phyloP scores from a whole-genome alignment of 441 rosid genomes.

The Gossypium lobatum region DNA sequence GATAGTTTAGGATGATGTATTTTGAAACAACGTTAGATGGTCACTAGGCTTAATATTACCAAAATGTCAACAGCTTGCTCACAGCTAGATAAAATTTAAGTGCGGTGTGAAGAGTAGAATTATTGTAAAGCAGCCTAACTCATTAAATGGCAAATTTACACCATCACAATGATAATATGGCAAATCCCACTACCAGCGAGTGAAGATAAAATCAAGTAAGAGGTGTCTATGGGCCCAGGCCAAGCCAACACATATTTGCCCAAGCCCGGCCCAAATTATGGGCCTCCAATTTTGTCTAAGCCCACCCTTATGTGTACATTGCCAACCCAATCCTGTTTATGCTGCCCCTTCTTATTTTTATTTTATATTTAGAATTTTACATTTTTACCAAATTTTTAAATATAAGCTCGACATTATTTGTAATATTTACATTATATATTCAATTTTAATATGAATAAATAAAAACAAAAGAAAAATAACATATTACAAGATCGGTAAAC shows the following conservation, averaged over 20 bases:
- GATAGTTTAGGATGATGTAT: background rate
- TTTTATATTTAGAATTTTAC: background rate
- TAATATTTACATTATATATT: background rate
- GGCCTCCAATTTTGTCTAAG: background rate
- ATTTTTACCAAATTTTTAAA: background rate
- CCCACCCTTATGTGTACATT: background rate
- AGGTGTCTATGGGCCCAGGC: background rate
- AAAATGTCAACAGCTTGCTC: background rate
- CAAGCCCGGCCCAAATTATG: background rate
- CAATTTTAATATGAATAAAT: background rate
- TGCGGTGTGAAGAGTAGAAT: background rate
- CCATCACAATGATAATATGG: background rate
- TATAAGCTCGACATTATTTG: background rate
- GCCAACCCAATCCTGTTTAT: background rate
- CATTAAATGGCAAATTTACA: constrained; percentile 3
- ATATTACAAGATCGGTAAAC: background rate
- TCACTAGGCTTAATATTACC: background rate
- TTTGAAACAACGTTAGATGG: background rate
- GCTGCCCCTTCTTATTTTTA: background rate
- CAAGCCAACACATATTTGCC: background rate
- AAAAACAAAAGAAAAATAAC: background rate
- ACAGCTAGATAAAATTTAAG: background rate
- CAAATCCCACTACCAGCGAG: background rate
- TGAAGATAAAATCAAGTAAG: background rate
- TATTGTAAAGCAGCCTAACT: background rate